Evolutionary conservation across 305 asterid species (phyloP).

Genomic region (Fraxinus xanthoxyloides): DNA sequence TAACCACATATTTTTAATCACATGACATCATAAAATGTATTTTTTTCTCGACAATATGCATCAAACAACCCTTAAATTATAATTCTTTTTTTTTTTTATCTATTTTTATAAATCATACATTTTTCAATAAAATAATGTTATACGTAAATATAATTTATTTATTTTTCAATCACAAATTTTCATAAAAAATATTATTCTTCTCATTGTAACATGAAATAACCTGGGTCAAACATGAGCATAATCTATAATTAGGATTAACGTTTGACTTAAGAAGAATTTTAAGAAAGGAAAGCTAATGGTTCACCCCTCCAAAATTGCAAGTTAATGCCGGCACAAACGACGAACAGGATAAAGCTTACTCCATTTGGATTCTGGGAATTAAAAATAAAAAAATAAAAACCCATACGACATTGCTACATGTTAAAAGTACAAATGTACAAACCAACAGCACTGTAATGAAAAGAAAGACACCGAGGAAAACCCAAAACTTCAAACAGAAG

Average conservation of each 20-base stretch:
- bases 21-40: too few relatives aligned
- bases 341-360: not conserved
- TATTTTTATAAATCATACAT: too few relatives aligned
- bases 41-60: too few relatives aligned
- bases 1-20: too few relatives aligned
- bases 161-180: too few relatives aligned
- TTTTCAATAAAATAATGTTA: too few relatives aligned
- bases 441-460: conserved; percentile 18
- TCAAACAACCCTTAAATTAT: too few relatives aligned
- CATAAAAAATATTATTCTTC: too few relatives aligned
- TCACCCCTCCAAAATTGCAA: not conserved
- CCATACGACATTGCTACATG: conserved; percentile 25
- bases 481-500: conserved; percentile 18
- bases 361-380: not conserved
- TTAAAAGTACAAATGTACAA: conserved; percentile 34
- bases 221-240: not conserved
- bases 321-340: not conserved
- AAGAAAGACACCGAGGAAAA: not conserved
- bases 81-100: too few relatives aligned
- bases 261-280: too few relatives aligned
- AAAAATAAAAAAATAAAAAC: not conserved
- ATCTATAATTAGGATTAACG: not conserved
- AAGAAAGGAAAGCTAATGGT: not conserved
- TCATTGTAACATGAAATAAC: too few relatives aligned
- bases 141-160: too few relatives aligned